Evolutionary conservation across 1,139 yeast species (phyloP).

Genomic region (Geotrichum carabidarum): DNA sequence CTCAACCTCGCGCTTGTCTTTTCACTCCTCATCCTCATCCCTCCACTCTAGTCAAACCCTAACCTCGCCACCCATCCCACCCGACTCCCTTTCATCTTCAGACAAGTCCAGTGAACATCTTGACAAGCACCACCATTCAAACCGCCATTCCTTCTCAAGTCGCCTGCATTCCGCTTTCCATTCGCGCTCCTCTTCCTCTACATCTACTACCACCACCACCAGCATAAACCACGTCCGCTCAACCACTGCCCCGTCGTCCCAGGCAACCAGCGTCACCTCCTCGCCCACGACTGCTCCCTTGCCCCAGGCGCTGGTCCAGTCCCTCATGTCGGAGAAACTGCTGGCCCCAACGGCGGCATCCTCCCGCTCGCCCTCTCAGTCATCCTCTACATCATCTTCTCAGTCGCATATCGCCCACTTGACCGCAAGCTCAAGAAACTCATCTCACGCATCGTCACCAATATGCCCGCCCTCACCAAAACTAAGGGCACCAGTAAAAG

Average conservation of each 20-base stretch:
- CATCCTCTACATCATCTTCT: constrained; percentile 8
- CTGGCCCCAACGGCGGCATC: background rate
- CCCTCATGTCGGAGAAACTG: constrained; percentile 6
- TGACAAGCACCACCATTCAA: background rate
- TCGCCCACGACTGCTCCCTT: constrained; percentile 2
- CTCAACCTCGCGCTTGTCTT: background rate
- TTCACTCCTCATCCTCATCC: background rate
- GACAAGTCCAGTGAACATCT: background rate
- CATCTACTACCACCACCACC: background rate
- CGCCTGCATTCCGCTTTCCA: constrained; percentile 13
- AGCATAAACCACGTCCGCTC: background rate
- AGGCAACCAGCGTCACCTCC: constrained; percentile 1
- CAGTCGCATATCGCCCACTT: background rate
- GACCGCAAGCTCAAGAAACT: background rate
- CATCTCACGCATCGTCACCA: background rate
- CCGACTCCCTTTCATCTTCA: background rate
- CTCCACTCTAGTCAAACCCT: background rate
- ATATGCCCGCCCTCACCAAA: constrained; percentile 15
- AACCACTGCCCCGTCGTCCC: background rate
- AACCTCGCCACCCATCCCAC: constrained; percentile 1
- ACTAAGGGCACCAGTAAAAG: constrained; percentile 51
- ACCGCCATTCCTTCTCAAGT: constrained; percentile 4
- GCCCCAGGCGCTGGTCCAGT: background rate
- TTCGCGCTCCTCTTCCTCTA: constrained; percentile 7
- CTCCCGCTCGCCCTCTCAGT: constrained; percentile 3